Percentiles rank a stretch among this genome's conserved stretches.
These are phyloP conservation scores for Mycosphaerella sp. DNA, from an alignment of 2,329 filamentous ascomycete genomes.

Conservation along the genomic window DNA sequence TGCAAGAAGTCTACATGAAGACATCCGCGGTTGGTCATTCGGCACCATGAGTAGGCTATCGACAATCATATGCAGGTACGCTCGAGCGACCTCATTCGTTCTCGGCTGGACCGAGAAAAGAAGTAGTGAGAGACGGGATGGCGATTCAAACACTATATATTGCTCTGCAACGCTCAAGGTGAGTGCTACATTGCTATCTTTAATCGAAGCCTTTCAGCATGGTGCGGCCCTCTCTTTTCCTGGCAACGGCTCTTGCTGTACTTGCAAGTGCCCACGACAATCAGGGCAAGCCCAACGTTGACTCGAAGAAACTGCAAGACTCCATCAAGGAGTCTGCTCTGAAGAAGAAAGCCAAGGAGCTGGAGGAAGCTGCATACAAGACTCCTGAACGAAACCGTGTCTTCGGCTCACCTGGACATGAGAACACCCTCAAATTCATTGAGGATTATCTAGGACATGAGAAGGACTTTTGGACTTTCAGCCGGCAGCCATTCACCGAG, in stretches of 20 bases:
- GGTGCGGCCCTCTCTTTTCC: slow-evolving; percentile 8
- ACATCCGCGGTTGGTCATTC: not conserved
- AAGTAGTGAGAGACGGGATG: slow-evolving; percentile 1
- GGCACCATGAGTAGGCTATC: slow-evolving; percentile 1
- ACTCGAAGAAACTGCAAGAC: slow-evolving; percentile 18
- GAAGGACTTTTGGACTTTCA: slow-evolving; percentile 55
- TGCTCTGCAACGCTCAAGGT: slow-evolving; percentile 10
- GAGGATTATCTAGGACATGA: slow-evolving; percentile 38
- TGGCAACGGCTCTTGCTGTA: slow-evolving; percentile 8
- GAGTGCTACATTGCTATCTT: not conserved
- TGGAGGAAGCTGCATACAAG: slow-evolving; percentile 37
- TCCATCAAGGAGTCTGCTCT: slow-evolving; percentile 20
- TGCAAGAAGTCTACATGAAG: not conserved
- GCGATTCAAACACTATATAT: slow-evolving; percentile 5
- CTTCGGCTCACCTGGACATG: slow-evolving; percentile 36
- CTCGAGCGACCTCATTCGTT: not conserved
- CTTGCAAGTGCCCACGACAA: slow-evolving; percentile 6
- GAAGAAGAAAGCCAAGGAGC: slow-evolving; percentile 25
- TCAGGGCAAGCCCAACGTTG: slow-evolving; percentile 12
- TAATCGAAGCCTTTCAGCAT: slow-evolving; percentile 5
- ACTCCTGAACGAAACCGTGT: slow-evolving; percentile 36
- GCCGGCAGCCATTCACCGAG: slow-evolving; percentile 41
- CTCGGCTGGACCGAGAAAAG: not conserved
- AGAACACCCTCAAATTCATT: slow-evolving; percentile 38
- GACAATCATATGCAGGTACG: slow-evolving; percentile 11